Conservation (phyloP, 441 rosid species). For the Gossypium trilobum region DNA sequence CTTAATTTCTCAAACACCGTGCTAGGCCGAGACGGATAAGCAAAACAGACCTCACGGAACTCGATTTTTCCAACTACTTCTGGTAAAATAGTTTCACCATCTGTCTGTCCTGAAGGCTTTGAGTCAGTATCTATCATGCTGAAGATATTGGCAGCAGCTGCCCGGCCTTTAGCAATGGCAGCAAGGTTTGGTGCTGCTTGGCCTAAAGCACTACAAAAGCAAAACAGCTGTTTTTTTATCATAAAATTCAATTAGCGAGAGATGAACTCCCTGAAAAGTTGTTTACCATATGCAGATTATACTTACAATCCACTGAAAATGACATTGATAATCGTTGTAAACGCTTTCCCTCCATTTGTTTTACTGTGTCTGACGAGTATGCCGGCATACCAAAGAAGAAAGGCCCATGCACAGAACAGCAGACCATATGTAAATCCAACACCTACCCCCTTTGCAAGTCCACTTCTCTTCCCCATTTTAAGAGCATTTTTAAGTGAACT, state of each 20-base stretch:
- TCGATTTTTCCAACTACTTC: slow-evolving; percentile 51
- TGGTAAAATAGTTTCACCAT: slow-evolving; percentile 29
- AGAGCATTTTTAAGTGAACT: slow-evolving; percentile 43
- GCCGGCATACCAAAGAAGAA: slow-evolving; percentile 76
- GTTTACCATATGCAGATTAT: not conserved
- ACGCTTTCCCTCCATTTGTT: slow-evolving; percentile 68
- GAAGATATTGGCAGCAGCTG: slow-evolving; percentile 57
- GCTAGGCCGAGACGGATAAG: slow-evolving; percentile 58
- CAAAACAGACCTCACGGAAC: slow-evolving; percentile 43
- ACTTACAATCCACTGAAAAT: slow-evolving; percentile 83
- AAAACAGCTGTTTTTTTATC: slow-evolving; percentile 13
- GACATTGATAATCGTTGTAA: slow-evolving; percentile 71
- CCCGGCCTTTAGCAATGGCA: slow-evolving; percentile 67
- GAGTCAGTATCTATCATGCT: slow-evolving; percentile 38
- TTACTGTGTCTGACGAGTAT: slow-evolving; percentile 55
- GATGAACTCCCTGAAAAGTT: not conserved
- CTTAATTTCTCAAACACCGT: slow-evolving; percentile 54
- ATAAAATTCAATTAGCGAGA: slow-evolving; percentile 6
- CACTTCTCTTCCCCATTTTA: slow-evolving; percentile 53
- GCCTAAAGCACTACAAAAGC: slow-evolving; percentile 53
- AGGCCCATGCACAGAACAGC: slow-evolving; percentile 63
- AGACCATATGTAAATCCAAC: slow-evolving; percentile 62
- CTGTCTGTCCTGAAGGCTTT: slow-evolving; percentile 20
- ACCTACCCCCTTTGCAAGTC: slow-evolving; percentile 68
- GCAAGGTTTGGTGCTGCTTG: slow-evolving; percentile 75